Evolutionary conservation across 2,329 filamentous ascomycete species (phyloP).

Genomic region (Colletotrichum abscissum): DNA sequence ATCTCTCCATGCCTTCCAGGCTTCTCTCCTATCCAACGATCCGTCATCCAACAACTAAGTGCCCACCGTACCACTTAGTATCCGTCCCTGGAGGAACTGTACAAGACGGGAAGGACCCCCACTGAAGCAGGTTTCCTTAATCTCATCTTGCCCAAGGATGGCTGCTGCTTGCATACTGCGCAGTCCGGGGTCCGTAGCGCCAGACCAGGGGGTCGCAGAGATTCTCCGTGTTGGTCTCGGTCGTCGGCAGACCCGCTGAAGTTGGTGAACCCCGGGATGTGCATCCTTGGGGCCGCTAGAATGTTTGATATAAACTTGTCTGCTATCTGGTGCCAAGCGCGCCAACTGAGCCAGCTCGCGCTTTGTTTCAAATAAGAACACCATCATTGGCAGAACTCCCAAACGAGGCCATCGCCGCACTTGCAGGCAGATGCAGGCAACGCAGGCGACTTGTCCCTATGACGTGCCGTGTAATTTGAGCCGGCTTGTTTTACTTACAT

Average conservation of each 20-base stretch:
- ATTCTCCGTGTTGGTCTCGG: slow-evolving; percentile 24
- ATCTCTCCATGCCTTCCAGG: background rate
- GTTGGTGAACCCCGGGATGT: slow-evolving; percentile 11
- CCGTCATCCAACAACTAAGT: background rate
- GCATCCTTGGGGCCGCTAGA: slow-evolving; percentile 23
- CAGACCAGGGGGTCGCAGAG: background rate
- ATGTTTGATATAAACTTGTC: slow-evolving; percentile 26
- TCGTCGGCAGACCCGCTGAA: slow-evolving; percentile 21
- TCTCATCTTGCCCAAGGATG: slow-evolving; percentile 10
- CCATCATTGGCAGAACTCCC: slow-evolving; percentile 11
- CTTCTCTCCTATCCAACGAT: background rate
- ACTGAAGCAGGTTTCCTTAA: slow-evolving; percentile 28
- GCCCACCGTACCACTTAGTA: background rate
- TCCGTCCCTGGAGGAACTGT: background rate
- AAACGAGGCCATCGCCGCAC: slow-evolving; percentile 1
- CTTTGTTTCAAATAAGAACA: slow-evolving; percentile 27
- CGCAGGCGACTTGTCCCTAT: slow-evolving; percentile 15
- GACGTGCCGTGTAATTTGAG: slow-evolving; percentile 24
- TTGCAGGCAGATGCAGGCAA: background rate
- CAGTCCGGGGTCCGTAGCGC: slow-evolving; percentile 15
- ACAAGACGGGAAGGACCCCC: background rate
- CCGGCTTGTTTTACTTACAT: slow-evolving; percentile 10
- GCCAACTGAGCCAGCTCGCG: slow-evolving; percentile 6
- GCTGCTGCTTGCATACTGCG: background rate
- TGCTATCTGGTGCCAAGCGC: slow-evolving; percentile 16